A percentile compares a stretch with the other conserved stretches of the same genome.
These are phyloP conservation scores for Saccharomyces uvarum DNA, from an alignment of 1,139 yeast genomes.

Conservation along the genomic window DNA sequence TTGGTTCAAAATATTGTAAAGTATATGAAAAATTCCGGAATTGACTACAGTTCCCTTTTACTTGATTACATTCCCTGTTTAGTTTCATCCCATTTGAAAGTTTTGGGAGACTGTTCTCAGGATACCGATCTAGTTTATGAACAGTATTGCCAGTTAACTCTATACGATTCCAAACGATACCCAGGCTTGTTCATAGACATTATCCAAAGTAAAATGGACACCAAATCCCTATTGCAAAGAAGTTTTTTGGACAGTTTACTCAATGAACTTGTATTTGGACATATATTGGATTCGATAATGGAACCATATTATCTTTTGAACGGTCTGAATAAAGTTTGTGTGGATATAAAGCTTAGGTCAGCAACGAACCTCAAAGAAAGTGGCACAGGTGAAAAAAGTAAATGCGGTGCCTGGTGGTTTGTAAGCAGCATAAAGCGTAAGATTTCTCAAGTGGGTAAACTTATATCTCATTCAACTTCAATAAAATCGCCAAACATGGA, in stretches of 20 bases:
- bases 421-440: not conserved
- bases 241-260: constrained; percentile 1
- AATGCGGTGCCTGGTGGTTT: not conserved
- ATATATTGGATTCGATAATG: constrained; percentile 1
- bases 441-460: not conserved
- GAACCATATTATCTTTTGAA: constrained; percentile 3
- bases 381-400: not conserved
- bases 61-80: constrained; percentile 24
- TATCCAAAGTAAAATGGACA: constrained; percentile 9
- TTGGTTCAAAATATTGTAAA: constrained; percentile 12
- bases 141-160: constrained; percentile 12
- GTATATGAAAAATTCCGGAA: constrained; percentile 4
- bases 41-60: constrained; percentile 15
- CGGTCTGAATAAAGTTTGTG: not conserved
- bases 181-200: constrained; percentile 15
- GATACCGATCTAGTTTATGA: constrained; percentile 2
- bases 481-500: not conserved
- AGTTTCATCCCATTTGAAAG: constrained; percentile 17
- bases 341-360: not conserved
- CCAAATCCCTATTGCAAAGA: constrained; percentile 2
- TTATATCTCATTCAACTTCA: not conserved
- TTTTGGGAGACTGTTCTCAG: constrained; percentile 8
- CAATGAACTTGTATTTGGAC: constrained; percentile 2
- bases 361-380: not conserved
- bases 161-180: constrained; percentile 14